phyloP scores from a whole-genome alignment of 441 rosid species.

The Adansonia madagascariensis region DNA sequence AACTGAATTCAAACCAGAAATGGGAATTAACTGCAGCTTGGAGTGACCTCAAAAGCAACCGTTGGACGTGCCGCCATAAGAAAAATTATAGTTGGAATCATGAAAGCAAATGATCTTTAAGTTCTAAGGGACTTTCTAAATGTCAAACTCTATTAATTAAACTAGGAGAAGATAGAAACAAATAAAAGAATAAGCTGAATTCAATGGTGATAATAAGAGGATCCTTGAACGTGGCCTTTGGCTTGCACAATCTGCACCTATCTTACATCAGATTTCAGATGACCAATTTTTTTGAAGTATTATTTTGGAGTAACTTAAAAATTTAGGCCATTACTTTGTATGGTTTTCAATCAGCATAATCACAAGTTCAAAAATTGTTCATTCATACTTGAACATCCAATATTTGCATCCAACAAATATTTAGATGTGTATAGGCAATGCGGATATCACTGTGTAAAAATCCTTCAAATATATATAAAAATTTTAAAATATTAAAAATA shows the following conservation, averaged over 20 bases:
- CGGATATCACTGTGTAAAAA: too few relatives aligned
- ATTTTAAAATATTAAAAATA: too few relatives aligned
- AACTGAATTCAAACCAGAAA: too few relatives aligned
- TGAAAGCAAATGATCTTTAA: neutral
- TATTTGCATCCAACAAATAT: too few relatives aligned
- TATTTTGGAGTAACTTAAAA: too few relatives aligned
- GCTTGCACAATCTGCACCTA: neutral
- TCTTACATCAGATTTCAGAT: neutral
- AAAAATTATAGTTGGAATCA: neutral
- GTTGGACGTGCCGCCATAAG: neutral
- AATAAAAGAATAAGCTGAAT: neutral
- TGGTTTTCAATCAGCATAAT: too few relatives aligned
- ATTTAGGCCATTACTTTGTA: too few relatives aligned
- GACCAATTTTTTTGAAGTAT: neutral
- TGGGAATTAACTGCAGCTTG: neutral
- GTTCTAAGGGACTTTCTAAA: neutral
- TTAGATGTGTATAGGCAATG: too few relatives aligned
- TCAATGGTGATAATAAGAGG: neutral
- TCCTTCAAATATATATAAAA: too few relatives aligned
- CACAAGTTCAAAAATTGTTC: too few relatives aligned
- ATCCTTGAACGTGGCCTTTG: neutral
- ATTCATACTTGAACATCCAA: too few relatives aligned
- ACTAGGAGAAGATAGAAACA: neutral
- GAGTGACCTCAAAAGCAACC: neutral
- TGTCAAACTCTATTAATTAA: neutral